These are phyloP conservation scores for Thraustotheca clavata DNA, from an alignment of 352 stramenopile genomes.

Conservation along the genomic window DNA sequence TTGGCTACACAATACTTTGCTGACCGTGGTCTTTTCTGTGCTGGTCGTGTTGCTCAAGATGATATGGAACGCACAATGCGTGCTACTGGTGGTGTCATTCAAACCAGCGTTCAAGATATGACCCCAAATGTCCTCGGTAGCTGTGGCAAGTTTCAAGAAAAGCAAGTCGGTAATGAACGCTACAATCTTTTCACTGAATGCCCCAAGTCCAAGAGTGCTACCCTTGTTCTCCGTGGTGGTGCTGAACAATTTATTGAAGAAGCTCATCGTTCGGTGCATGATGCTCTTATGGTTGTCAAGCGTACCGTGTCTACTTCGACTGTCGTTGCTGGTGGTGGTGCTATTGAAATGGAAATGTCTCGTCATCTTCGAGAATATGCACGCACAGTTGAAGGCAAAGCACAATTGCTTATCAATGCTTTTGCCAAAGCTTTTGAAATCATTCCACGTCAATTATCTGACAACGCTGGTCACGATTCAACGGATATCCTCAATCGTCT, in stretches of 20 bases:
- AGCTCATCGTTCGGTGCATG: constrained; percentile 96
- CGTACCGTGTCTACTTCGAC: constrained; percentile 86
- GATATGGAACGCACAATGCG: constrained; percentile 96
- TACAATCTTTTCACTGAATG: constrained; percentile 99
- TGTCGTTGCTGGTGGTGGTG: constrained; percentile 88
- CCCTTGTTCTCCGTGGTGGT: constrained; percentile 95
- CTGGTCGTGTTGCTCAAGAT: constrained; percentile 93
- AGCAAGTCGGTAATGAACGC: constrained; percentile 94
- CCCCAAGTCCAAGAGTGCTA: constrained; percentile 90
- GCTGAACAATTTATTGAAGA: constrained; percentile 99
- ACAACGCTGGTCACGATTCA: constrained; percentile 98
- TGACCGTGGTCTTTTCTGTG: constrained; percentile 96
- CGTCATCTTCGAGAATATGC: constrained; percentile 87
- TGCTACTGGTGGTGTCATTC: constrained; percentile 91
- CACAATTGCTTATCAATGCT: constrained; percentile 93
- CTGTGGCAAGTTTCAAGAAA: constrained; percentile 96
- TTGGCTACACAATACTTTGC: constrained; percentile 99
- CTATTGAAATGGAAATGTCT: constrained; percentile 92
- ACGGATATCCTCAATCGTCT: constrained; percentile 98
- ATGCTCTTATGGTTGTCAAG: constrained; percentile 99
- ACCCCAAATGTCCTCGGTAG: constrained; percentile 86
- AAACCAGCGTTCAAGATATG: constrained; percentile 92
- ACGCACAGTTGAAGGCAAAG: constrained; percentile 95
- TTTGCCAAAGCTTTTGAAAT: constrained; percentile 98
- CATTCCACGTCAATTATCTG: constrained; percentile 95